phyloP scores from a whole-genome alignment of 108 stramenopile species.

The Skeletonema menzelii region DNA sequence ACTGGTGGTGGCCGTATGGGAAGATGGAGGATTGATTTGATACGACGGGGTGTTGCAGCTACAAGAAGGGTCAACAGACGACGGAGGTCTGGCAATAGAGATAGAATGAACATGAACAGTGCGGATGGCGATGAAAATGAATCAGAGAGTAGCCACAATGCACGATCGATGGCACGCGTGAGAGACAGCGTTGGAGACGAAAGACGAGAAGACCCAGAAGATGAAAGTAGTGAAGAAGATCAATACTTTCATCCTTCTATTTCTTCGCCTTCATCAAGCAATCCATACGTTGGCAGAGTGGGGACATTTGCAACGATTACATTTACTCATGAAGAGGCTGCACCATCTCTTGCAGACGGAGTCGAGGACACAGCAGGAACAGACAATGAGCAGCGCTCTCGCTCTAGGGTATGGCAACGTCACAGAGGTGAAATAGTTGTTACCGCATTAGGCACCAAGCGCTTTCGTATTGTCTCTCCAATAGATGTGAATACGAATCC shows the following conservation, averaged over 20 bases:
- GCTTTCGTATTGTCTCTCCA: constrained; percentile 53
- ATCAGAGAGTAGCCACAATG: not conserved
- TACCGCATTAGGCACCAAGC: constrained; percentile 65
- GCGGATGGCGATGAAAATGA: not conserved
- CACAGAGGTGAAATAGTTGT: constrained; percentile 56
- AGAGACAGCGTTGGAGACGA: not conserved
- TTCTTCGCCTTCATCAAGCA: not conserved
- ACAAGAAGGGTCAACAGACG: constrained; percentile 21
- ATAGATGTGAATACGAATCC: not conserved
- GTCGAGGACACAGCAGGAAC: not conserved
- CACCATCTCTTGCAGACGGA: not conserved
- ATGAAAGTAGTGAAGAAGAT: constrained; percentile 20
- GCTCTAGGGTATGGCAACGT: constrained; percentile 46
- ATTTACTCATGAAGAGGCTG: constrained; percentile 66
- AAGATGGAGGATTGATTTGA: constrained; percentile 40
- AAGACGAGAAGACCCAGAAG: constrained; percentile 3
- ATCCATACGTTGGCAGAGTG: constrained; percentile 62
- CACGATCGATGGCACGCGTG: not conserved
- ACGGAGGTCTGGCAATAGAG: not conserved
- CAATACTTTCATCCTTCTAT: constrained; percentile 23
- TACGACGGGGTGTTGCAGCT: constrained; percentile 33
- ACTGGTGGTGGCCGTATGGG: constrained; percentile 21
- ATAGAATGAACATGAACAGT: not conserved
- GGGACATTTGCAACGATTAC: constrained; percentile 75
- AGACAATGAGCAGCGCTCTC: constrained; percentile 11